Conservation (phyloP, 1,284 basidiomycete species). For the Lentinus polychrous region DNA sequence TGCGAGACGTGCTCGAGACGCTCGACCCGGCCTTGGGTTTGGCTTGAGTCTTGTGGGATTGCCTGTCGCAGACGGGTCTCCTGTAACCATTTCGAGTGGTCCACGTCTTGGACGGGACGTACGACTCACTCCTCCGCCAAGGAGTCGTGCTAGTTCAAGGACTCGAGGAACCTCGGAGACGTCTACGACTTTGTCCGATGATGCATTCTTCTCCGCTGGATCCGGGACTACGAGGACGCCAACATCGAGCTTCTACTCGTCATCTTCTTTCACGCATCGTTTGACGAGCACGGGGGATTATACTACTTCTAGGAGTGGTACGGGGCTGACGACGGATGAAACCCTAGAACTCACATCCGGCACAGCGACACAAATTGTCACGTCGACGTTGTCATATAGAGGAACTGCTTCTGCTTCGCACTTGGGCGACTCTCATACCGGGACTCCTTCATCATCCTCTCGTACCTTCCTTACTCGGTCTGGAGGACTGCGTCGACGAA, state of each 20-base stretch:
- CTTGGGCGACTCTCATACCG: slow-evolving; percentile 50
- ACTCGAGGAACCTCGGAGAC: slow-evolving; percentile 23
- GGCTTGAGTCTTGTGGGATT: slow-evolving; percentile 32
- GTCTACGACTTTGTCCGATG: slow-evolving; percentile 44
- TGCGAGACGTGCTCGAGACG: slow-evolving; percentile 32
- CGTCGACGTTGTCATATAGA: slow-evolving; percentile 51
- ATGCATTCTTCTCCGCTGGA: slow-evolving; percentile 51
- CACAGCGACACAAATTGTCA: slow-evolving; percentile 38
- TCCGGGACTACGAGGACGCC: slow-evolving; percentile 25
- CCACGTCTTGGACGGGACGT: slow-evolving; percentile 44
- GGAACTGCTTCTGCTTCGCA: slow-evolving; percentile 48
- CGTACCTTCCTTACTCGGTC: slow-evolving; percentile 41
- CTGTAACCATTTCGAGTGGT: slow-evolving; percentile 52
- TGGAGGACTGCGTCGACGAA: slow-evolving; percentile 49
- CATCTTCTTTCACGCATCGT: slow-evolving; percentile 23
- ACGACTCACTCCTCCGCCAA: slow-evolving; percentile 56
- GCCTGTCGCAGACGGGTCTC: slow-evolving; percentile 35
- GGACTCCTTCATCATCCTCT: slow-evolving; percentile 20
- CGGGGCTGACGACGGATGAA: slow-evolving; percentile 22
- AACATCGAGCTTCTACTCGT: slow-evolving; percentile 28
- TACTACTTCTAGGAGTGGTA: slow-evolving; percentile 11
- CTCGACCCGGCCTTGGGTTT: slow-evolving; percentile 40
- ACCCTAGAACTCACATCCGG: slow-evolving; percentile 33
- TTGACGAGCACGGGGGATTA: slow-evolving; percentile 13
- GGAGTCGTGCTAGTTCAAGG: slow-evolving; percentile 25